Evolutionary conservation across 2,329 filamentous ascomycete species (phyloP).

Genomic region (Aspergillus costaricaensis): DNA sequence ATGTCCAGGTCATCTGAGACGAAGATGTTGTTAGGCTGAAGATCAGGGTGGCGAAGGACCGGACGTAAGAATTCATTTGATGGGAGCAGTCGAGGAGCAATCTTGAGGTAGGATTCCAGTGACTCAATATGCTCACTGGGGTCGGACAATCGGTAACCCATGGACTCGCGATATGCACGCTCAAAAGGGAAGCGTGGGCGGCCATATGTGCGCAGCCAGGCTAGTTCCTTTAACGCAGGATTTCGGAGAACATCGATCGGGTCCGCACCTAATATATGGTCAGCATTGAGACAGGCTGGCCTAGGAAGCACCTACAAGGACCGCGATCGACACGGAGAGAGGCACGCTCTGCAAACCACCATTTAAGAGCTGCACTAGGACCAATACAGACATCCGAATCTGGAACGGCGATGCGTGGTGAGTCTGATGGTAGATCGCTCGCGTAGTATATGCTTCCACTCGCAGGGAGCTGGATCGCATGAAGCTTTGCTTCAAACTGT

Average conservation of each 20-base stretch:
- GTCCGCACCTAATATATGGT: background rate
- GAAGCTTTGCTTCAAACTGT: constrained; percentile 2
- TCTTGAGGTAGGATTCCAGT: constrained; percentile 5
- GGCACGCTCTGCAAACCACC: background rate
- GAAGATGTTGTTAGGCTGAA: constrained; percentile 18
- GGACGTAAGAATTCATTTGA: background rate
- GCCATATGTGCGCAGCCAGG: constrained; percentile 1
- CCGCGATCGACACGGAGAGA: background rate
- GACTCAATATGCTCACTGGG: constrained; percentile 3
- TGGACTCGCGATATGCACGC: constrained; percentile 4
- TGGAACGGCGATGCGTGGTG: constrained; percentile 2
- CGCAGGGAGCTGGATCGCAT: constrained; percentile 1
- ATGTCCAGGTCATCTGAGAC: constrained; percentile 30
- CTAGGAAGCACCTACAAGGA: background rate
- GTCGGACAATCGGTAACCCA: background rate
- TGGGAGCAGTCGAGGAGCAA: background rate
- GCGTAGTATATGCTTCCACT: constrained; percentile 7
- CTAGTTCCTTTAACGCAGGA: constrained; percentile 1
- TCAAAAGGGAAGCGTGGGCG: constrained; percentile 2
- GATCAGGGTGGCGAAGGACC: constrained; percentile 5
- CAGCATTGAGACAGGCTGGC: background rate
- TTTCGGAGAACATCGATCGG: constrained; percentile 1
- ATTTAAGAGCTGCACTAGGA: background rate
- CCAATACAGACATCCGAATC: background rate
- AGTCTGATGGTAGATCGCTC: constrained; percentile 2